These are phyloP conservation scores for Saccharomycopsis guyanensis DNA, from an alignment of 805 yeast genomes.

Conservation along the genomic window DNA sequence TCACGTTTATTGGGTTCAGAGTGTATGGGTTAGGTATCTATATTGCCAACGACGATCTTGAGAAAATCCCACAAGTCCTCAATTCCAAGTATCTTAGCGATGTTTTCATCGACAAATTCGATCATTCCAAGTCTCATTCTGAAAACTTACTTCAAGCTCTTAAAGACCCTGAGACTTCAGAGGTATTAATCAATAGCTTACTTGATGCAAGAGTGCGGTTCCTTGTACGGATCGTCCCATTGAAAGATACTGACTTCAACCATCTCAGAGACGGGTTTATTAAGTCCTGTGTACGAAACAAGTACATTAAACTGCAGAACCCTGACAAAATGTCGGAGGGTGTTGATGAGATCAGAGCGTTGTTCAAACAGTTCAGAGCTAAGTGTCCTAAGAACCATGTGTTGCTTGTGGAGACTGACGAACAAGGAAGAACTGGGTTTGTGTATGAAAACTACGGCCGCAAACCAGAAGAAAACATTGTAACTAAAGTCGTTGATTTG, in stretches of 20 bases:
- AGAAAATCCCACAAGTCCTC: slow-evolving; percentile 33
- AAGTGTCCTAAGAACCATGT: slow-evolving; percentile 44
- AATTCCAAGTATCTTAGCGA: slow-evolving; percentile 35
- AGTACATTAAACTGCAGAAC: slow-evolving; percentile 7
- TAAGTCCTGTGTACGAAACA: slow-evolving; percentile 39
- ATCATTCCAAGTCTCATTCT: slow-evolving; percentile 29
- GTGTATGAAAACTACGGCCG: slow-evolving; percentile 23
- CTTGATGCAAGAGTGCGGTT: slow-evolving; percentile 54
- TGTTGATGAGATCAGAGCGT: slow-evolving; percentile 16
- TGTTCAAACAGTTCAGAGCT: slow-evolving; percentile 14
- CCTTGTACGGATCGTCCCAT: slow-evolving; percentile 73
- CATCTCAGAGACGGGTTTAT: slow-evolving; percentile 87
- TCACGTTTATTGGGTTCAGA: slow-evolving; percentile 72
- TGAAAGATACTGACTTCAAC: slow-evolving; percentile 83
- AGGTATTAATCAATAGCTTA: slow-evolving; percentile 46
- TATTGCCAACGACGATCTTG: slow-evolving; percentile 52
- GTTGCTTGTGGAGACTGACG: slow-evolving; percentile 35
- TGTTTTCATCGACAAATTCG: slow-evolving; percentile 31
- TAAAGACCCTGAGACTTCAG: slow-evolving; percentile 44
- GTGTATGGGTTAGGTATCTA: slow-evolving; percentile 87
- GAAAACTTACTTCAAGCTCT: slow-evolving; percentile 38
- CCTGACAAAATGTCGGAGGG: slow-evolving; percentile 16
- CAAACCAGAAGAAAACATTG: slow-evolving; percentile 18
- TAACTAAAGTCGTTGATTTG: slow-evolving; percentile 25
- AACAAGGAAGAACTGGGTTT: slow-evolving; percentile 25